Conservation (phyloP, 805 yeast species). For the Starmerella khaoyaiensis region DNA sequence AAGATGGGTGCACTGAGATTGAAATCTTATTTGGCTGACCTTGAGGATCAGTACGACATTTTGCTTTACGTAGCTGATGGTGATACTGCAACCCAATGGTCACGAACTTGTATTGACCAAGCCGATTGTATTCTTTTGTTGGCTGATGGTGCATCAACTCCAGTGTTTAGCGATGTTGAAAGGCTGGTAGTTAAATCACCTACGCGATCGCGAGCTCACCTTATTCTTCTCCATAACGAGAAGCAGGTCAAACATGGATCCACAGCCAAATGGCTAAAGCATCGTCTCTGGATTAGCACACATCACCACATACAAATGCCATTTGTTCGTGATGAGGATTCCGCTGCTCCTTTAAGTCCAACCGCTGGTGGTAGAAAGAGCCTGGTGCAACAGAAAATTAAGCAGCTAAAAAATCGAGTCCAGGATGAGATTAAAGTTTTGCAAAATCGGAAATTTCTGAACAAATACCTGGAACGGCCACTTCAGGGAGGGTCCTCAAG, state of each 20-base stretch:
- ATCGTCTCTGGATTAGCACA: constrained; percentile 78
- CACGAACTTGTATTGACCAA: constrained; percentile 80
- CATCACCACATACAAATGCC: constrained; percentile 83
- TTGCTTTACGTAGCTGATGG: constrained; percentile 85
- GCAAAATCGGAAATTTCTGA: constrained; percentile 20
- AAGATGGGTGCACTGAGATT: constrained; percentile 72
- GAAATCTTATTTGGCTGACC: constrained; percentile 77
- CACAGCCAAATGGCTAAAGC: constrained; percentile 72
- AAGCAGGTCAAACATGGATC: constrained; percentile 72
- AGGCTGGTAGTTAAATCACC: constrained; percentile 56
- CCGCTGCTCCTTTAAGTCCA: neutral
- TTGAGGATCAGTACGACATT: constrained; percentile 82
- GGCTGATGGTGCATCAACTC: constrained; percentile 67
- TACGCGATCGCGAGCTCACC: constrained; percentile 77
- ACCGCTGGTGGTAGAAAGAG: constrained; percentile 1
- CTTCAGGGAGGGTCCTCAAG: constrained; percentile 27
- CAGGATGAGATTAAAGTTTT: constrained; percentile 19
- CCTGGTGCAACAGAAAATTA: constrained; percentile 13
- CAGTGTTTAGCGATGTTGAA: constrained; percentile 78
- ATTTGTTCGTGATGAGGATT: constrained; percentile 22
- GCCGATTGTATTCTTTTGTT: constrained; percentile 86
- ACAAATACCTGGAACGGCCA: neutral
- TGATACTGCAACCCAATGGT: constrained; percentile 66
- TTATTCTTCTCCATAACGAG: constrained; percentile 74
- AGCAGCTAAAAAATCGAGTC: constrained; percentile 21